phyloP scores from a whole-genome alignment of 352 stramenopile species.

The Globisporangium irregulare region DNA sequence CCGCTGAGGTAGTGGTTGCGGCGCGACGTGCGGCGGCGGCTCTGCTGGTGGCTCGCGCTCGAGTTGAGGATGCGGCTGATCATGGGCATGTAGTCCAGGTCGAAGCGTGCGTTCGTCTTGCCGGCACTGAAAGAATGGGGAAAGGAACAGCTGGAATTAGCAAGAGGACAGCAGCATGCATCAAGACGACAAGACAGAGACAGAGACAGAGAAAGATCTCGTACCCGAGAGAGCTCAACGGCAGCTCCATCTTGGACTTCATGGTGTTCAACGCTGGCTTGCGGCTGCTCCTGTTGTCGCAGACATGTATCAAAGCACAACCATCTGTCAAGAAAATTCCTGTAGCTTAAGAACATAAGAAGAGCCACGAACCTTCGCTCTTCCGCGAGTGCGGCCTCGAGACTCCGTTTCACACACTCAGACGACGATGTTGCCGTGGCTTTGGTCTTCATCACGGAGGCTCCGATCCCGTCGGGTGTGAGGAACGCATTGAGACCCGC shows the following conservation, averaged over 20 bases:
- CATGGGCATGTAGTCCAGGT: conserved; percentile 73
- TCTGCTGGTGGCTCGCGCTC: conserved; percentile 50
- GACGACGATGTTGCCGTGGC: conserved; percentile 1
- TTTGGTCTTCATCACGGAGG: conserved; percentile 22
- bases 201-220: conserved; percentile 8
- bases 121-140: conserved; percentile 20
- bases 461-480: conserved; percentile 22
- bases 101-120: conserved; percentile 38
- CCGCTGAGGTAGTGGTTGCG: conserved; percentile 78
- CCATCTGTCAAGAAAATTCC: not conserved
- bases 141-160: not conserved
- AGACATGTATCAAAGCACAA: not conserved
- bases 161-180: no score
- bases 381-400: conserved; percentile 26
- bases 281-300: conserved; percentile 14
- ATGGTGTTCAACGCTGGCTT: conserved; percentile 7
- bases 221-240: conserved; percentile 39
- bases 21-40: conserved; percentile 55
- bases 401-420: conserved; percentile 29
- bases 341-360: not conserved
- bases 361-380: conserved; percentile 10
- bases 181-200: conserved; percentile 4
- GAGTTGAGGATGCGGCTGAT: conserved; percentile 45
- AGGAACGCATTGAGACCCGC: conserved; percentile 14
- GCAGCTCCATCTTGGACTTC: conserved; percentile 49